These are phyloP conservation scores for Zasmidium citrigriseum DNA, from an alignment of 2,329 filamentous ascomycete species.

Conservation along the genomic window DNA sequence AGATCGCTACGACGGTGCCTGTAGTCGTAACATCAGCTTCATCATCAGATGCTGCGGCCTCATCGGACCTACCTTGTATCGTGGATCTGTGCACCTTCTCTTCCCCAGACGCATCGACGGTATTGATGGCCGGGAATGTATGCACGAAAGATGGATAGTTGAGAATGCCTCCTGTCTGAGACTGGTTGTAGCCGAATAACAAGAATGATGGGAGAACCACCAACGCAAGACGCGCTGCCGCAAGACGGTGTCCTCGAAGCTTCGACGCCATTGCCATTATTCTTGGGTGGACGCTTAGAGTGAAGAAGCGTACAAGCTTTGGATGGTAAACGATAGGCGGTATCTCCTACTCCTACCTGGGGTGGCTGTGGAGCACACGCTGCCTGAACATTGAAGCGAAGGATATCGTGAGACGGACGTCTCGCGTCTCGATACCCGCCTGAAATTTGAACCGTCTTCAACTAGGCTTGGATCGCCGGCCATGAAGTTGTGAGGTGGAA, in stretches of 20 bases:
- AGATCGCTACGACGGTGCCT: background rate
- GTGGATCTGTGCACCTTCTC: background rate
- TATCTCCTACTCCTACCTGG: too few species aligned
- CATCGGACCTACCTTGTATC: background rate
- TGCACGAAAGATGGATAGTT: background rate
- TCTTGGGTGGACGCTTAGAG: too few species aligned
- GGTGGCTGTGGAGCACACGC: too few species aligned
- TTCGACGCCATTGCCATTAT: too few species aligned
- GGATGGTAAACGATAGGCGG: too few species aligned
- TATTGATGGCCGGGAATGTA: background rate
- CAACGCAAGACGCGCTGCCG: background rate
- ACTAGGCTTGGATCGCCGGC: too few species aligned
- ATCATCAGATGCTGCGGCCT: background rate
- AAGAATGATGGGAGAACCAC: background rate
- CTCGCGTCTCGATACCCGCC: too few species aligned
- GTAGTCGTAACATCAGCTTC: background rate
- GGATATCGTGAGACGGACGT: too few species aligned
- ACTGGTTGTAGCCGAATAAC: background rate
- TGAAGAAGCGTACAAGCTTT: too few species aligned
- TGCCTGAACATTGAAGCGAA: too few species aligned
- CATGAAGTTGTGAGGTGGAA: too few species aligned
- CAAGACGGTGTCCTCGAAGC: background rate
- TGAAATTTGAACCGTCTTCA: too few species aligned
- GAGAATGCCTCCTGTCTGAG: background rate
- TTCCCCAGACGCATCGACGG: background rate